Percentiles rank a stretch among this genome's conserved stretches.
Evolutionary conservation across 140 eudicot species (phyloP).

Genomic region (Flaveria floridana): DNA sequence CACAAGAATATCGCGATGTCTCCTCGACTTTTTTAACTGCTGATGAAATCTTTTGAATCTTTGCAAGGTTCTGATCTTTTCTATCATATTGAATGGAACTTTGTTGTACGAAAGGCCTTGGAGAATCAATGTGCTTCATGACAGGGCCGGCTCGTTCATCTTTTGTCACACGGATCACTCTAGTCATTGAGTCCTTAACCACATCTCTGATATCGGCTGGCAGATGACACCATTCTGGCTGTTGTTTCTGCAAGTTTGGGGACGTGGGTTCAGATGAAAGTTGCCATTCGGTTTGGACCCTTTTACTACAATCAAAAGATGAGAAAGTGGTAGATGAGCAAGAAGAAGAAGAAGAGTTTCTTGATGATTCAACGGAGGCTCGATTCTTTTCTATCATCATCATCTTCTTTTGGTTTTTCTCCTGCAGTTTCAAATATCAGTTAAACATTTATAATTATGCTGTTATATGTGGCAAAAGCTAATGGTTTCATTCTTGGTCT

Average conservation of each 20-base stretch:
- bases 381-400: constrained; percentile 40
- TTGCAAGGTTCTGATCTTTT: constrained; percentile 39
- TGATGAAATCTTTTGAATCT: constrained; percentile 23
- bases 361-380: constrained; percentile 54
- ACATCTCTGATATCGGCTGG: constrained; percentile 54
- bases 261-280: constrained; percentile 36
- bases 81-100: constrained; percentile 39
- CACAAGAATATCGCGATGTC: constrained; percentile 64
- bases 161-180: constrained; percentile 48
- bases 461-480: constrained; percentile 17
- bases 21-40: constrained; percentile 30
- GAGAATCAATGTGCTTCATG: constrained; percentile 69
- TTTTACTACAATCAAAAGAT: constrained; percentile 39
- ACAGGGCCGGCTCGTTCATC: constrained; percentile 30
- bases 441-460: constrained; percentile 2
- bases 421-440: constrained; percentile 39
- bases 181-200: constrained; percentile 65
- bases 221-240: constrained; percentile 24
- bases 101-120: constrained; percentile 50
- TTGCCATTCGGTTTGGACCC: constrained; percentile 26
- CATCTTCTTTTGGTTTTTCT: constrained; percentile 30
- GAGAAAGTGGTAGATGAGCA: constrained; percentile 55
- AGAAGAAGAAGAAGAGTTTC: constrained; percentile 62
- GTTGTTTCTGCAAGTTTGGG: constrained; percentile 32
- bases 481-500: constrained; percentile 12